Conservation (phyloP, 305 asterid species). For the Caryopteris hybrid region DNA sequence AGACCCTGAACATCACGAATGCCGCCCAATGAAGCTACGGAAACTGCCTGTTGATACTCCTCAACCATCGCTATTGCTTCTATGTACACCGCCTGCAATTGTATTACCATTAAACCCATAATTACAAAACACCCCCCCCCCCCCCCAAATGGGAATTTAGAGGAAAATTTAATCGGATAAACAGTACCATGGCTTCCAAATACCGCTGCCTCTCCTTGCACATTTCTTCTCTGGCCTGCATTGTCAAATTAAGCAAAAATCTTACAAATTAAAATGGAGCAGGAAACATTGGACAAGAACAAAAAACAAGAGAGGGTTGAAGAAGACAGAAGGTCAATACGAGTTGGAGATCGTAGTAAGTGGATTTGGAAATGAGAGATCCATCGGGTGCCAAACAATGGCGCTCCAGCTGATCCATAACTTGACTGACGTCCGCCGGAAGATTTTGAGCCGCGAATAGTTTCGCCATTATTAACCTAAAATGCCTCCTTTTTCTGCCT, state of each 20-base stretch:
- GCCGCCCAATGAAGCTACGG: conserved; percentile 64
- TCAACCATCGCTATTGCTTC: conserved; percentile 93
- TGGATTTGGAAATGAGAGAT: conserved; percentile 85
- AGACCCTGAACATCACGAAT: conserved; percentile 72
- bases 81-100: conserved; percentile 64
- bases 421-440: conserved; percentile 58
- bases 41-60: conserved; percentile 84
- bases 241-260: conserved; percentile 11
- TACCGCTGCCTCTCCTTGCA: conserved; percentile 91
- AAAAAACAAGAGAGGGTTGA: background rate
- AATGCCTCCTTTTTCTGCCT: background rate
- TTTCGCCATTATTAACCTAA: conserved; percentile 35
- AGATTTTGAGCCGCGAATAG: conserved; percentile 50
- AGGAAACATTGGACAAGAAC: background rate
- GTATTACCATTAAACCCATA: background rate
- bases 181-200: conserved; percentile 76
- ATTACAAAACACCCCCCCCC: background rate
- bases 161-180: background rate
- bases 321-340: conserved; percentile 30
- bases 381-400: conserved; percentile 96
- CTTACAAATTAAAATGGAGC: background rate
- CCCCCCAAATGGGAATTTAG: background rate
- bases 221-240: conserved; percentile 98
- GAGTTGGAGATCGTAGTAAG: conserved; percentile 75
- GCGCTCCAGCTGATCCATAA: conserved; percentile 92